Conservation (phyloP, 352 stramenopile species). For the Phytophthora ramorum region DNA sequence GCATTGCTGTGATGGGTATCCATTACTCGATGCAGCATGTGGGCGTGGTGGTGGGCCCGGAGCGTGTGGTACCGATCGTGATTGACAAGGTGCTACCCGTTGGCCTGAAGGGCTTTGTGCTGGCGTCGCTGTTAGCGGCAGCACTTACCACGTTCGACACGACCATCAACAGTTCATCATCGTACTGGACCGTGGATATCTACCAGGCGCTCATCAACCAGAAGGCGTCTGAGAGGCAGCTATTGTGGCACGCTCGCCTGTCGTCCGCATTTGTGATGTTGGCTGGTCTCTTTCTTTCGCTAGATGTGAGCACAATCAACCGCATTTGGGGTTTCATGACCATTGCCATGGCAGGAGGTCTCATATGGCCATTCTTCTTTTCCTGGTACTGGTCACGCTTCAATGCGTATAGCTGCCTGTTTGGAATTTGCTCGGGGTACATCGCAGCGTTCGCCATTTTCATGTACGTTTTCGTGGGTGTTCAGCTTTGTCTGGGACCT, state of each 20-base stretch:
- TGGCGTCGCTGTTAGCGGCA: conserved; percentile 72
- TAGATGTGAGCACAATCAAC: conserved; percentile 81
- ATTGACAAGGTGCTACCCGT: conserved; percentile 78
- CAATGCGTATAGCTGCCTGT: conserved; percentile 69
- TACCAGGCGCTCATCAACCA: conserved; percentile 78
- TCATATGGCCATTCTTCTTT: conserved; percentile 82
- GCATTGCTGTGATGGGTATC: conserved; percentile 75
- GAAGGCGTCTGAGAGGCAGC: conserved; percentile 55
- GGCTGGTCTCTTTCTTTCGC: conserved; percentile 60
- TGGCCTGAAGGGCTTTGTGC: conserved; percentile 70
- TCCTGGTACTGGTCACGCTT: conserved; percentile 86
- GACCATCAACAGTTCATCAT: conserved; percentile 79
- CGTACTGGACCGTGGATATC: conserved; percentile 86
- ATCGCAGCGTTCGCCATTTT: conserved; percentile 64
- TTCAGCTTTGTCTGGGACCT: background rate
- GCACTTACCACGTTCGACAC: conserved; percentile 85
- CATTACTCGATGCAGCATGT: conserved; percentile 61
- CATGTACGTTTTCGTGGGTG: conserved; percentile 52
- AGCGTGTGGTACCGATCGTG: conserved; percentile 77
- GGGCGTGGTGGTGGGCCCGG: conserved; percentile 63
- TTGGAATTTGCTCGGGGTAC: conserved; percentile 62
- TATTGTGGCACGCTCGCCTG: conserved; percentile 71
- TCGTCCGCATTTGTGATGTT: conserved; percentile 72
- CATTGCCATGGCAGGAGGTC: conserved; percentile 69
- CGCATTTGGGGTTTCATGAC: conserved; percentile 86